phyloP scores from a whole-genome alignment of 1,139 yeast species.

The Entelexis paramagnoliae region DNA sequence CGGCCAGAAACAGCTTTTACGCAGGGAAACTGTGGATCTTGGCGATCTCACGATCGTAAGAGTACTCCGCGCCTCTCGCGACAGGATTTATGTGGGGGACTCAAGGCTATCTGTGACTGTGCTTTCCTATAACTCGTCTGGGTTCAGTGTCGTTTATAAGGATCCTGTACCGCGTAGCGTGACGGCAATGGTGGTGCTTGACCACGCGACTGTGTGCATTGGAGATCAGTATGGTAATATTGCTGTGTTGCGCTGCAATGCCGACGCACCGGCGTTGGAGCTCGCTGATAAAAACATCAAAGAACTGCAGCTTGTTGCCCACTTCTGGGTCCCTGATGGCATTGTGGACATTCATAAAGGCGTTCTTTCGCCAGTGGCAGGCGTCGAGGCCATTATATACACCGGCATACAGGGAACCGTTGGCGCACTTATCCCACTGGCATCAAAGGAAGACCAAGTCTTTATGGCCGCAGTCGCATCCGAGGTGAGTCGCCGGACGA shows the following conservation, averaged over 20 bases:
- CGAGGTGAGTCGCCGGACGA: conserved; percentile 38
- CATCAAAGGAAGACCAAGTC: conserved; percentile 51
- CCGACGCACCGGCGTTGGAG: conserved; percentile 27
- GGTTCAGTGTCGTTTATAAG: conserved; percentile 41
- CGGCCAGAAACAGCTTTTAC: conserved; percentile 69
- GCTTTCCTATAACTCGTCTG: conserved; percentile 57
- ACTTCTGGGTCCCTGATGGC: conserved; percentile 61
- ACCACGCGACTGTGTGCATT: conserved; percentile 63
- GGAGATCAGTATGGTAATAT: conserved; percentile 90
- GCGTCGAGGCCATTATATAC: conserved; percentile 56
- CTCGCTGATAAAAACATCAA: background rate
- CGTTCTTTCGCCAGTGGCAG: conserved; percentile 44
- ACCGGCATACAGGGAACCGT: conserved; percentile 74
- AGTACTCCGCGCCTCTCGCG: conserved; percentile 45
- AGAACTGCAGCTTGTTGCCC: conserved; percentile 49
- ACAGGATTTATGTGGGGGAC: conserved; percentile 61
- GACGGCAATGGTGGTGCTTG: conserved; percentile 51
- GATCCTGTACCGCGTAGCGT: conserved; percentile 61
- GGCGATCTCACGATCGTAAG: conserved; percentile 39
- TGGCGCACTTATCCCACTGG: conserved; percentile 61
- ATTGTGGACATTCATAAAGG: conserved; percentile 52
- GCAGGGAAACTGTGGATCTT: conserved; percentile 43
- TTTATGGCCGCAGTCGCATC: conserved; percentile 49
- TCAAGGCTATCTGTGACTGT: conserved; percentile 54
- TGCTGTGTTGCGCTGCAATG: conserved; percentile 47